Base-by-base conservation (phyloP, 2,329 filamentous ascomycete genomes). In the Cercospora zeina region DNA sequence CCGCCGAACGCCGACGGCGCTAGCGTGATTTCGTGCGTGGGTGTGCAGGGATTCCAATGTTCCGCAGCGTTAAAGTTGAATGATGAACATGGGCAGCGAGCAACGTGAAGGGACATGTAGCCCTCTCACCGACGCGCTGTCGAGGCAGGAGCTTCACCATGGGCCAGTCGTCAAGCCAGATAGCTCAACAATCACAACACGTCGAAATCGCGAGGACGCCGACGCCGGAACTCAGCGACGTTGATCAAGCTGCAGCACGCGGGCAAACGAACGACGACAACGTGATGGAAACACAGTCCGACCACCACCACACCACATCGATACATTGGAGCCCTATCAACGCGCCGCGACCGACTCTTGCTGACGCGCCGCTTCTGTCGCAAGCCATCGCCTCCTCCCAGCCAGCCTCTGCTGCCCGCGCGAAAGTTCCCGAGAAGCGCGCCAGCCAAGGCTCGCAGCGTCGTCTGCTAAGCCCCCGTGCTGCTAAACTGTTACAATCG, bases 81-180 rank as follows among this genome's bases (percentile, higher is more conserved):
- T 45, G 54, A 56, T 56, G 34, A 37, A 56, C 54, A 39, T 42
- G 54, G 54, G 36, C 54, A 56, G 36, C 24, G 21, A 42, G 27
- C 34, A 39, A 10, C 37, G 54, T 14, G n/a, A 31, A 31, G 16
- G 53, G 21, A 30, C 13, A 39, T 36, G 21, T 27, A 56, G 34
- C 30, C 27, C 6, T 13, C 19, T 16, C 54, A 45, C 36, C 21
- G 27, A 56, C 36, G 42, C 42, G 54, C 8, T 30, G 34, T 45
- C 34, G 21, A 16, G 24, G 34, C 36, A 39, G 54, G 36, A 56
- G 54, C 53, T 56, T 47, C 37, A 45, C 51, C 49, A 66, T 66
- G 64, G 64, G 64, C 13, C 62, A 62, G 51, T 36, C 50, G 27
- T 62, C 59, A 47, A 64, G 62, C 21, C 64, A 66, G 36, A 56